Percentiles rank a stretch among this genome's conserved stretches.
Conservation (phyloP, 768 basidiomycete genomes). For the Serendipita sp. region DNA sequence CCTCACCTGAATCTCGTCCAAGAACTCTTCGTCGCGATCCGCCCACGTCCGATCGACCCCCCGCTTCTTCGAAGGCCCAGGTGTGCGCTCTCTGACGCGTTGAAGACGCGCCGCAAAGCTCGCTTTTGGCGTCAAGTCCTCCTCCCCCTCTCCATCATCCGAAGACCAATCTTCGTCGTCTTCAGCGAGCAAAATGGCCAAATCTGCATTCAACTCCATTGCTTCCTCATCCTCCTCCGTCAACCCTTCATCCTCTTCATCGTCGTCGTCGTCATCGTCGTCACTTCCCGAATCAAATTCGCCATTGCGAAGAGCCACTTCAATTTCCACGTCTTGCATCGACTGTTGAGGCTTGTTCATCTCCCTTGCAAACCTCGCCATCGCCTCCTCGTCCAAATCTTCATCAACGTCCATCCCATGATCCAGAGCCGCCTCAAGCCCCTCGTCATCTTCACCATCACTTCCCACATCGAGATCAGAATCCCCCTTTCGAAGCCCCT, state of each 20-base stretch:
- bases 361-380: background rate
- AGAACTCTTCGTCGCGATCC: slow-evolving; percentile 43
- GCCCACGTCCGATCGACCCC: slow-evolving; percentile 25
- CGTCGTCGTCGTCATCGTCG: slow-evolving; percentile 15
- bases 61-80: slow-evolving; percentile 20
- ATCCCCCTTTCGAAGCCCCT: slow-evolving; percentile 1
- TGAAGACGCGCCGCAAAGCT: background rate
- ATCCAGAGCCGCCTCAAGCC: background rate
- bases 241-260: slow-evolving; percentile 54
- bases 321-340: slow-evolving; percentile 3
- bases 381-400: background rate
- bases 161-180: slow-evolving; percentile 17
- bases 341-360: background rate
- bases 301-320: background rate
- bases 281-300: background rate
- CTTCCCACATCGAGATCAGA: background rate
- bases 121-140: slow-evolving; percentile 22
- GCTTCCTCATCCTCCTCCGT: slow-evolving; percentile 29
- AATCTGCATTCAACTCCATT: slow-evolving; percentile 35
- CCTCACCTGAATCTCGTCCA: slow-evolving; percentile 39
- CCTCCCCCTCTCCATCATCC: slow-evolving; percentile 16
- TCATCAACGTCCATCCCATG: slow-evolving; percentile 5
- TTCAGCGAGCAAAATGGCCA: slow-evolving; percentile 18
- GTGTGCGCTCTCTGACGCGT: background rate
- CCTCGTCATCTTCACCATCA: background rate